These are phyloP conservation scores for Hibiscus tridactylites DNA, from an alignment of 345 rosid species.

Conservation along the genomic window DNA sequence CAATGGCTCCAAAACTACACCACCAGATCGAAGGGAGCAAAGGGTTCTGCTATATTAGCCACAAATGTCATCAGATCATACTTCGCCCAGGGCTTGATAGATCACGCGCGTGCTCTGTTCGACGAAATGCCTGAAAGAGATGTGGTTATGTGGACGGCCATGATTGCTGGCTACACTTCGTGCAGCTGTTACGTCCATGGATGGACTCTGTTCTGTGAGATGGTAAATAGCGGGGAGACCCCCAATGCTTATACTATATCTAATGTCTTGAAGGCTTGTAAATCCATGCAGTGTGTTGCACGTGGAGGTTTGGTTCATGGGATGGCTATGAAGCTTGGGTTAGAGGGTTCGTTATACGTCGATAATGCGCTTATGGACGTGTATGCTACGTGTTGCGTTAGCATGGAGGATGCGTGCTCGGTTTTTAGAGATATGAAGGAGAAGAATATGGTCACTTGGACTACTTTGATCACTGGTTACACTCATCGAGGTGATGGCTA, in stretches of 20 bases:
- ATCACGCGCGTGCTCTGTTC: slow-evolving; percentile 51
- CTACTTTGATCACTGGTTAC: slow-evolving; percentile 70
- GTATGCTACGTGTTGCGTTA: slow-evolving; percentile 54
- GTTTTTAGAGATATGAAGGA: slow-evolving; percentile 41
- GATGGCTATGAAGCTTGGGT: slow-evolving; percentile 48
- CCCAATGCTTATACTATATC: slow-evolving; percentile 69
- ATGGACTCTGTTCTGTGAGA: slow-evolving; percentile 56
- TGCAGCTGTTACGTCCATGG: slow-evolving; percentile 31
- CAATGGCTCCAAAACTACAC: slow-evolving; percentile 25
- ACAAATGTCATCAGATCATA: slow-evolving; percentile 52
- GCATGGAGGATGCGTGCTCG: slow-evolving; percentile 54
- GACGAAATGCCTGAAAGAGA: slow-evolving; percentile 68
- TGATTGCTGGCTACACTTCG: slow-evolving; percentile 56
- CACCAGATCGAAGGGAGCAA: slow-evolving; percentile 18
- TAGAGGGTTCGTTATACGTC: slow-evolving; percentile 53
- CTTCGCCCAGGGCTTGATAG: slow-evolving; percentile 33
- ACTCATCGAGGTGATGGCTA: slow-evolving; percentile 67
- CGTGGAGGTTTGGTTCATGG: slow-evolving; percentile 63
- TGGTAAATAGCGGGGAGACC: slow-evolving; percentile 32
- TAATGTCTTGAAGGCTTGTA: slow-evolving; percentile 65
- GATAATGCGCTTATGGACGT: slow-evolving; percentile 66
- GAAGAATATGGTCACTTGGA: slow-evolving; percentile 74
- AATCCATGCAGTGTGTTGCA: slow-evolving; percentile 41
- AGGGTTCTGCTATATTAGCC: slow-evolving; percentile 50
- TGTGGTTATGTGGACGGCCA: slow-evolving; percentile 63